phyloP scores from a whole-genome alignment of 1,284 basidiomycete species.

The Boletus sp. region DNA sequence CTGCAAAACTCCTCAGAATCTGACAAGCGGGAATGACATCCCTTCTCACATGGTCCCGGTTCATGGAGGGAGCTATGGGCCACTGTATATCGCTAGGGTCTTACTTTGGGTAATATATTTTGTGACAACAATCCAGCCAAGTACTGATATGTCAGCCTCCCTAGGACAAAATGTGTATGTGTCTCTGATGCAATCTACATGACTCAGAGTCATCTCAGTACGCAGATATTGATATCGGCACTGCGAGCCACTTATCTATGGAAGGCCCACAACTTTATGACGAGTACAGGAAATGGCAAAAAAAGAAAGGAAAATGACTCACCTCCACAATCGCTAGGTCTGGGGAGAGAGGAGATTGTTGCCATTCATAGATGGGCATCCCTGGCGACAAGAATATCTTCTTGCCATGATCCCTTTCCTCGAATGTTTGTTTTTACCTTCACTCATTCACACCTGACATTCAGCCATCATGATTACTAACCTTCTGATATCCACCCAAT shows the following conservation, averaged over 20 bases:
- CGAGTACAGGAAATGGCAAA: too few species aligned
- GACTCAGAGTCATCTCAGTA: background rate
- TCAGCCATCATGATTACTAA: too few species aligned
- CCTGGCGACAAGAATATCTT: too few species aligned
- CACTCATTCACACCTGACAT: too few species aligned
- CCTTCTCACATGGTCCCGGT: slow-evolving; percentile 28
- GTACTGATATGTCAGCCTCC: slow-evolving; percentile 13
- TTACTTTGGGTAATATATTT: slow-evolving; percentile 17
- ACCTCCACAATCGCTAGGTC: too few species aligned
- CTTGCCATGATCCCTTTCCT: too few species aligned
- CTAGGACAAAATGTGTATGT: slow-evolving; percentile 31
- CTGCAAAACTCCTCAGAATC: slow-evolving; percentile 12
- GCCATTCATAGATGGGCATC: too few species aligned
- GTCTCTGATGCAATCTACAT: background rate
- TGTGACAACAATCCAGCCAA: background rate
- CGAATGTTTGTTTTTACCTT: too few species aligned
- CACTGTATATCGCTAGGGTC: slow-evolving; percentile 27
- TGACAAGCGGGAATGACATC: slow-evolving; percentile 28
- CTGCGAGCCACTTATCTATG: slow-evolving; percentile 19
- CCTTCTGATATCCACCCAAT: too few species aligned
- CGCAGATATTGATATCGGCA: slow-evolving; percentile 28
- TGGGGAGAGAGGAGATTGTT: too few species aligned
- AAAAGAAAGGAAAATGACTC: too few species aligned
- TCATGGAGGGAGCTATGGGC: slow-evolving; percentile 11
- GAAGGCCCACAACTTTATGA: slow-evolving; percentile 24